These are phyloP conservation scores for Scenedesmus sp. DNA, from an alignment of 163 green algal genomes.

Conservation along the genomic window DNA sequence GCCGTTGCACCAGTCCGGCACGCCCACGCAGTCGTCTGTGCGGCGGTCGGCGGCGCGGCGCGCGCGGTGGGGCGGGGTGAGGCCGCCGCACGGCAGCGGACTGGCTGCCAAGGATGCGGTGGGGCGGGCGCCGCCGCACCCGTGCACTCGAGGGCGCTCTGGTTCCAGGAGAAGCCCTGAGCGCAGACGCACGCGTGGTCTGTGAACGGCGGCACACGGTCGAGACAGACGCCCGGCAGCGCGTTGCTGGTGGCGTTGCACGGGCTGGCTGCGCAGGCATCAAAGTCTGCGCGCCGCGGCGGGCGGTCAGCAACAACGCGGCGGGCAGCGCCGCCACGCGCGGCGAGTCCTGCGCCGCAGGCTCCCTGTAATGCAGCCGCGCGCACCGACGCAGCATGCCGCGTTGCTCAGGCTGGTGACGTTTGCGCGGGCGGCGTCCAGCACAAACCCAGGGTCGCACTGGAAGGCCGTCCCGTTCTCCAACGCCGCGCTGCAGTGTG, in stretches of 20 bases:
- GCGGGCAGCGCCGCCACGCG: too few relatives aligned
- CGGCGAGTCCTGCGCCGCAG: too few relatives aligned
- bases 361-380: too few relatives aligned
- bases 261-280: neutral
- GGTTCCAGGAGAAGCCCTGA: neutral
- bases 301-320: too few relatives aligned
- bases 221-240: neutral
- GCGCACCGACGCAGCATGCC: slow-evolving; percentile 5
- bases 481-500: neutral
- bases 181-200: slow-evolving; percentile 1
- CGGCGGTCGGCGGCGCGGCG: too few relatives aligned
- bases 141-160: neutral
- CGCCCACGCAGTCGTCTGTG: slow-evolving; percentile 17
- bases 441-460: neutral
- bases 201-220: neutral
- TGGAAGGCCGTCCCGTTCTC: slow-evolving; percentile 8
- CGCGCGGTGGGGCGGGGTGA: too few relatives aligned
- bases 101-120: too few relatives aligned
- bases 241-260: neutral
- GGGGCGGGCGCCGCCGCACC: too few relatives aligned
- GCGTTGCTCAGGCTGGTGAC: neutral
- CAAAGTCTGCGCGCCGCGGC: neutral
- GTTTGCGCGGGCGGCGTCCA: neutral
- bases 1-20: slow-evolving; percentile 3
- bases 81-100: too few relatives aligned